phyloP scores from a whole-genome alignment of 2,329 filamentous ascomycete genomes.

The Bertia moriformis region DNA sequence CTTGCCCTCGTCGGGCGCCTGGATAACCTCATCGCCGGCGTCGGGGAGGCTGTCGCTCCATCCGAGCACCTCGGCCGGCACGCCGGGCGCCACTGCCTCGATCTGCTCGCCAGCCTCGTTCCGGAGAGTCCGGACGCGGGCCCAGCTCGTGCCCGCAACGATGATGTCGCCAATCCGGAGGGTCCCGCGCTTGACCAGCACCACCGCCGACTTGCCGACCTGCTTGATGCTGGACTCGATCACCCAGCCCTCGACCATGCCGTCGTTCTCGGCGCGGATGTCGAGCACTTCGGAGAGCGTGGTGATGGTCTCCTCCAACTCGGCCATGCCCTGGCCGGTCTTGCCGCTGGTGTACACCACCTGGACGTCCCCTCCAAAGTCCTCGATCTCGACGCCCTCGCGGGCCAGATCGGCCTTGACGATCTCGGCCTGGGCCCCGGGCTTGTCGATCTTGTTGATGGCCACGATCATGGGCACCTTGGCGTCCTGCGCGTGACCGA shows the following conservation, averaged over 20 bases:
- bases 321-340: slow-evolving; percentile 79
- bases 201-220: slow-evolving; percentile 74
- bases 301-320: slow-evolving; percentile 80
- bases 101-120: slow-evolving; percentile 72
- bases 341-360: slow-evolving; percentile 84
- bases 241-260: slow-evolving; percentile 80
- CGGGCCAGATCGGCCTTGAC: slow-evolving; percentile 79
- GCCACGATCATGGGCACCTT: slow-evolving; percentile 93
- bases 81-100: slow-evolving; percentile 66
- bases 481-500: slow-evolving; percentile 78
- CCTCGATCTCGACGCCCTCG: slow-evolving; percentile 81
- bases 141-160: slow-evolving; percentile 78
- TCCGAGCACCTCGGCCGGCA: slow-evolving; percentile 79
- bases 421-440: slow-evolving; percentile 61
- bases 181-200: slow-evolving; percentile 78
- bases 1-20: slow-evolving; percentile 64
- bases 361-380: slow-evolving; percentile 88
- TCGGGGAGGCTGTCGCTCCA: slow-evolving; percentile 72
- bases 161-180: slow-evolving; percentile 67
- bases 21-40: slow-evolving; percentile 75
- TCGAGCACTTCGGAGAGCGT: slow-evolving; percentile 82
- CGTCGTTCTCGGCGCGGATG: slow-evolving; percentile 64
- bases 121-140: slow-evolving; percentile 64
- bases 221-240: slow-evolving; percentile 85
- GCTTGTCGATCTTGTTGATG: slow-evolving; percentile 96